Percentiles rank a stretch among this genome's conserved stretches.
Conservation (phyloP, 1,284 basidiomycete genomes). For the Malassezia arunalokei region DNA sequence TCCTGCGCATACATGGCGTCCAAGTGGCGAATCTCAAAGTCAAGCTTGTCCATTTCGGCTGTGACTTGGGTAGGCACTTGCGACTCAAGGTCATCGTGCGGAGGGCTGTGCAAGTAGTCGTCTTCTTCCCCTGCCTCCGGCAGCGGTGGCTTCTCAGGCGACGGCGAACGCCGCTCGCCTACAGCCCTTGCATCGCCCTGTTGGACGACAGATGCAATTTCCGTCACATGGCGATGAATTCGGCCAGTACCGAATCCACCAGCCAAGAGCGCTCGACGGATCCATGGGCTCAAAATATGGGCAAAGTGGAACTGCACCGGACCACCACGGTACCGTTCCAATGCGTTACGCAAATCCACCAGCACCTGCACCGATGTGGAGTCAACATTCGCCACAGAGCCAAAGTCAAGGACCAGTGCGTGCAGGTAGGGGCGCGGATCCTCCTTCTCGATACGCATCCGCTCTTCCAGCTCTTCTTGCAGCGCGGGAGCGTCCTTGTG, state of each 20-base stretch:
- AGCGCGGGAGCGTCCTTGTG: constrained; percentile 1
- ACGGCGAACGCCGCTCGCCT: not conserved
- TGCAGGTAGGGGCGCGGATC: constrained; percentile 58
- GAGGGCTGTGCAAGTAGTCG: not conserved
- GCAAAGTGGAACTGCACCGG: constrained; percentile 79
- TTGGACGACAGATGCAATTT: constrained; percentile 54
- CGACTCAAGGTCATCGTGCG: not conserved
- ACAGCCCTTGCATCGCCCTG: constrained; percentile 47
- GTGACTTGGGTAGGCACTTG: not conserved
- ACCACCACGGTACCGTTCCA: constrained; percentile 73
- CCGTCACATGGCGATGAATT: constrained; percentile 13
- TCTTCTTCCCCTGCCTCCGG: not conserved
- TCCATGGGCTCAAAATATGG: constrained; percentile 81
- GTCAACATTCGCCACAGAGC: constrained; percentile 56
- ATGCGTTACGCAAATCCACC: constrained; percentile 71
- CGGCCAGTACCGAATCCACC: constrained; percentile 29
- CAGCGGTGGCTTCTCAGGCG: not conserved
- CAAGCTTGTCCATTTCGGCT: not conserved
- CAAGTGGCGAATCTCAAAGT: constrained; percentile 4
- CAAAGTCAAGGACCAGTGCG: constrained; percentile 84
- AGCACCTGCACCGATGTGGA: constrained; percentile 82
- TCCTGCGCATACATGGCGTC: constrained; percentile 9
- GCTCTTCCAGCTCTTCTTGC: constrained; percentile 36
- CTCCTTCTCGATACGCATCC: constrained; percentile 42
- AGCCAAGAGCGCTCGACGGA: constrained; percentile 51